Evolutionary conservation across 345 rosid species (phyloP), one percentile per base, ranked within the genome.

Genomic region (Syzygium aqueum): DNA sequence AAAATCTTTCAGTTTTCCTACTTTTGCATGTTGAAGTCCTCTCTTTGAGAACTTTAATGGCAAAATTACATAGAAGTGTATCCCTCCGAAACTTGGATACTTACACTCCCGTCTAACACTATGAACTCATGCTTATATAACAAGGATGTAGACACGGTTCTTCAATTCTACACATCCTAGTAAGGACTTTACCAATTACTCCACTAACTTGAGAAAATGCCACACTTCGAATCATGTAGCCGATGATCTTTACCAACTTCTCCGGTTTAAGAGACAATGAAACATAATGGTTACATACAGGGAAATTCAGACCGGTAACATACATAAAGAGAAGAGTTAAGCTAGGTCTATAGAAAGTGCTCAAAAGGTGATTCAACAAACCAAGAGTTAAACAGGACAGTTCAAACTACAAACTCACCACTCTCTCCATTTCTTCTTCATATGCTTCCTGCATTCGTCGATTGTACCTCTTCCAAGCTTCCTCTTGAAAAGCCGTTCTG

Each of bases 341-440:
- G 85, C 13, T 12, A 51, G 85, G 9, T 23, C 53, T 84, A 14
- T 19, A 73, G 85, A 84, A 23, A 84, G 43, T 84, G 53, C 22
- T 51, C 33, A 46, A 46, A 84, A 51, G 53, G 51, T 50, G 85
- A 50, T 50, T n/a, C 40, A 12, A 27, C 53, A 50, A 84, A 51
- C 10, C 15, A 51, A 52, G 43, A 84, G 61, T 27, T 28, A 21
- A 33, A 52, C 25, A 19, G 27, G 82, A 73, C 82, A 19, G 82
- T 37, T 73, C 30, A 61, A 28, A 86, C 54, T 37, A 46, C 89
- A 85, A 85, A 92, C 97, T 93, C 89, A 97, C 99, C 91, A 97
- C 97, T 95, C 99, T 95, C 93, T 97, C 99, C 93, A 95, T 89
- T 92, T 97, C 99, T 88, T 97, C 98, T 91, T 97, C 99, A 57